Percentiles rank a stretch among this genome's conserved stretches.
Conservation (phyloP, 2,329 filamentous ascomycete species). For the Penicillium frequentans region DNA sequence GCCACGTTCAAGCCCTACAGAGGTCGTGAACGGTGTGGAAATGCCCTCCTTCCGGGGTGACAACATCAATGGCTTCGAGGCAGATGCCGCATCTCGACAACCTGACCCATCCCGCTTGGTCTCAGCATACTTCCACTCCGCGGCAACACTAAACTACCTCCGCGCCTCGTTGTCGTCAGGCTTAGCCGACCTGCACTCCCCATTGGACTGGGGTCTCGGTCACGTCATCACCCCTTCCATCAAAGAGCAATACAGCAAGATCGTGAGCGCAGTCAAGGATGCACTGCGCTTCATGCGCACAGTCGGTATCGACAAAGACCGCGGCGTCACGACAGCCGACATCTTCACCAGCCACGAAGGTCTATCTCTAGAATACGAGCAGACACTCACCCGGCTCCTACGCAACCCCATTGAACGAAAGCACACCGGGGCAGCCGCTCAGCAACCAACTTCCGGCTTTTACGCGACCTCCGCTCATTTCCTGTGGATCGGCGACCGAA, state of each 20-base stretch:
- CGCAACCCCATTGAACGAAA: constrained; percentile 38
- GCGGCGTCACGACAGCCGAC: constrained; percentile 86
- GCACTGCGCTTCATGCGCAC: constrained; percentile 93
- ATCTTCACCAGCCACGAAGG: constrained; percentile 96
- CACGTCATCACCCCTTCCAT: constrained; percentile 83
- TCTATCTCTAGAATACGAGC: constrained; percentile 90
- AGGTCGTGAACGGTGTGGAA: constrained; percentile 74
- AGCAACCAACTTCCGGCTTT: constrained; percentile 54
- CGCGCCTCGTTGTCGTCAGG: constrained; percentile 80
- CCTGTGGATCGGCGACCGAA: constrained; percentile 97
- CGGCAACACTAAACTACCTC: constrained; percentile 91
- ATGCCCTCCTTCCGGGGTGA: constrained; percentile 92
- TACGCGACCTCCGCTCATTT: constrained; percentile 97
- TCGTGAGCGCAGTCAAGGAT: constrained; percentile 83
- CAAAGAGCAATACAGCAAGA: constrained; percentile 80
- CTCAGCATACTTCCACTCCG: constrained; percentile 91
- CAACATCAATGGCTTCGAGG: constrained; percentile 83
- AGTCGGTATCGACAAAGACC: constrained; percentile 82
- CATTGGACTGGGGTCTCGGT: constrained; percentile 90
- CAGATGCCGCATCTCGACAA: constrained; percentile 65
- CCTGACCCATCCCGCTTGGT: constrained; percentile 84
- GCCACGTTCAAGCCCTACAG: constrained; percentile 83
- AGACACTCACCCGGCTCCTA: constrained; percentile 76
- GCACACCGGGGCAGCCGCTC: constrained; percentile 38
- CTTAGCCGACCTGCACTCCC: constrained; percentile 89